Base-by-base conservation (phyloP, 2,329 filamentous ascomycete genomes). In the Aspergillus flavus region DNA sequence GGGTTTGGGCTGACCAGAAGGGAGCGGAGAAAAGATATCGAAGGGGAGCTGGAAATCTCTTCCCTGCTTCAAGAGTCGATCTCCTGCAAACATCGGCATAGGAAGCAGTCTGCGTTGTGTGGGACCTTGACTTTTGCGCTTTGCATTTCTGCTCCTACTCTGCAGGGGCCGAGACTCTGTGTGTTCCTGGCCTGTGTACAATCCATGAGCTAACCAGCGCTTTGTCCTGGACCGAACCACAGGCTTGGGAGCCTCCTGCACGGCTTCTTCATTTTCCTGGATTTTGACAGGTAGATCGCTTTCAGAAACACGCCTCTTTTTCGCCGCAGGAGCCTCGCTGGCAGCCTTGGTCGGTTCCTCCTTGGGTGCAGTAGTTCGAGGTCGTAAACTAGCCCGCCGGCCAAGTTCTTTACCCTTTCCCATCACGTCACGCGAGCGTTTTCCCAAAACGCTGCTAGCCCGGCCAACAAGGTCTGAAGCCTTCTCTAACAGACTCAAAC, bases 11-110 rank as follows among this genome's bases (percentile, higher is more conserved):
- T 97, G 92, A 57, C 91, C 93, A 1, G 89, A 87, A 4, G 92
- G 91, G 23, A 96, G 85, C 3, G 94, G 94, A 59, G 93, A 91
- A 82, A 94, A 98, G 55, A 97, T 84, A 75, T 97, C 91, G 73
- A 88, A 97, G 0, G 95, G 95, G 34, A 99, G 82, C 77, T 93
- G 93, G 79, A 96, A 98, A 75, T 96, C 89, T 57, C 91, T 85
- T 16, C 90, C 90, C 64, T 86, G 83, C 59, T 93, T 85, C 62
- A 97, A 78, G 59, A 90, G 81, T 57, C 89, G 86, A 64, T 92
- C 81, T 2, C 92, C 92, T 61, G 87, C 87, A 75, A 91, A 96
- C 79, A 96, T 92, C 39, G 93, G 93, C 66, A 91, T 75, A 3
- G 92, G 93, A 67, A 96, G 82, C 14, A 84, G 76, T 62, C 78